Evolutionary conservation across 352 stramenopile genomes (phyloP), one percentile per base, ranked within the genome.

Genomic region (Phytophthora meadii): DNA sequence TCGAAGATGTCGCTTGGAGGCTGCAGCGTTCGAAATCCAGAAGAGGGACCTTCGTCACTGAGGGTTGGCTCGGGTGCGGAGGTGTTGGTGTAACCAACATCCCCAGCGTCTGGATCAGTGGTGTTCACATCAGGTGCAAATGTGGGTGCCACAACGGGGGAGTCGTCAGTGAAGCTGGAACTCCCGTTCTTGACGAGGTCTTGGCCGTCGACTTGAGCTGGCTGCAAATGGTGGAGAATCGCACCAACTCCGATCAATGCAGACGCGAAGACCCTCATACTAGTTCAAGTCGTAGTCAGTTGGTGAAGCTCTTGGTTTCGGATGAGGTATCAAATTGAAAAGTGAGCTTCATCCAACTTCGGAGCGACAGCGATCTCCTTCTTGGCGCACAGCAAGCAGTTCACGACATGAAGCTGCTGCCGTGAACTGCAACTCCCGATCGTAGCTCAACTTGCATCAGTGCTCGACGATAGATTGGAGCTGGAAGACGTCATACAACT

Each of bases 1-100:
- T 82, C 64, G n/a, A 89, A 44, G 41, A 87, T 67, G 39, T 68
- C 72, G 9, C 41, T 61, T 4, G 80, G 73, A 5, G 73, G 73
- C 30, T 73, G 61, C 9, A 69, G n/a, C 30, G 68, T 65, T 52
- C 32, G 60, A 44, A 74, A 67, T 27, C 32, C 50, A 15, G 65
- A 65, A 9, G 61, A 59, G 25, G 60, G 50, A 41, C 9, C 24
- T 8, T 34, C 52, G 12, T 61, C 49, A 52, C 50, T 58, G 10
- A 70, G 44, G 22, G 56, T 56, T 9, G 50, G n/a, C 30, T 49
- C 37, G 30, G 57, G 15, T 14, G 34, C 25, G 17, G 64, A 68
- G 6, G 49, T 61, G 9, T 51, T 39, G 28, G 52, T 19, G 15
- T 24, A 7, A 27, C 22, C 48, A 28, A 1, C 32, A 48, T 61